A percentile compares a stretch with the other conserved stretches of the same genome.
Conservation (phyloP, 164 flowering plant genomes). For the Stephania cephalantha region DNA sequence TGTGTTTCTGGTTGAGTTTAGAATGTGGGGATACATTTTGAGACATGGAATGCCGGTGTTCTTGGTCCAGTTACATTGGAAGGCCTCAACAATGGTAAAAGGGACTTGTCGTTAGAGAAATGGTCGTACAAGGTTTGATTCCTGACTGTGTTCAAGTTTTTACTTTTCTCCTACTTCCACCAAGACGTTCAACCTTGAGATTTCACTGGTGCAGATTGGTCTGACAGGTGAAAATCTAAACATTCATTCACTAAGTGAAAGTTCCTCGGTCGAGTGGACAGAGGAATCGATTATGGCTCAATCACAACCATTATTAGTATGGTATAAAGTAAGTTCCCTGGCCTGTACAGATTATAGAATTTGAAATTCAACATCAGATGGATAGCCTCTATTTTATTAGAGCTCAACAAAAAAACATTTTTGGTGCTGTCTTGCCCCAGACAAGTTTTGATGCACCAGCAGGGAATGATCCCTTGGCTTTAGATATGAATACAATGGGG, state of each 20-base stretch:
- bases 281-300: constrained; percentile 41
- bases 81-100: constrained; percentile 72
- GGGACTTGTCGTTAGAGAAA: constrained; percentile 64
- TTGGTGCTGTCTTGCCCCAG: constrained; percentile 28
- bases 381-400: not conserved
- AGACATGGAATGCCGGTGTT: constrained; percentile 91
- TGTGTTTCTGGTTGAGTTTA: constrained; percentile 20
- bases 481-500: constrained; percentile 84
- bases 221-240: constrained; percentile 67
- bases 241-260: constrained; percentile 62
- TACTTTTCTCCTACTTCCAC: not conserved
- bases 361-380: not conserved
- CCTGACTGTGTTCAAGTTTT: not conserved
- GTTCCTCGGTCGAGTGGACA: constrained; percentile 77
- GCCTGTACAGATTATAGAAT: constrained; percentile 5
- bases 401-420: not conserved
- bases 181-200: not conserved
- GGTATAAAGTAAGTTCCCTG: constrained; percentile 75
- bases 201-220: constrained; percentile 53
- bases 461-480: constrained; percentile 71
- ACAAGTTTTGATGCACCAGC: constrained; percentile 65
- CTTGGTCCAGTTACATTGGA: constrained; percentile 80
- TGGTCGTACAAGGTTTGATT: constrained; percentile 87
- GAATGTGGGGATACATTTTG: constrained; percentile 86
- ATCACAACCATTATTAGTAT: constrained; percentile 64